Evolutionary conservation across 1,284 basidiomycete species (phyloP).

Genomic region (Leccinum variabile): DNA sequence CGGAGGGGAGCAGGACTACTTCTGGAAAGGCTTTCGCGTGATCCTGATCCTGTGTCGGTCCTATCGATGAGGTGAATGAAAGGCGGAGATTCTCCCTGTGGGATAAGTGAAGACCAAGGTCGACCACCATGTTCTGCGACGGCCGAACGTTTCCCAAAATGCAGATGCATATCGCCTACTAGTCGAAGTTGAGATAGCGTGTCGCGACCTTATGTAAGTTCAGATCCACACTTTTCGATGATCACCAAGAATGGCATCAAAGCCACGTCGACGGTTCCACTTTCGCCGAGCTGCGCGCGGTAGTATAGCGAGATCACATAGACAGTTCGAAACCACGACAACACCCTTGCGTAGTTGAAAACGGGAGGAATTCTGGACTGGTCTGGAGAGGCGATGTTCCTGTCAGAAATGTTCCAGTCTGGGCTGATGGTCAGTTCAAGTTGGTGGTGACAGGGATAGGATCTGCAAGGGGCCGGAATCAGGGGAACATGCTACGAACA

Average conservation of each 20-base stretch:
- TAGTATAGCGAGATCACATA: conserved; percentile 26
- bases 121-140: too few species aligned
- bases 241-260: not conserved
- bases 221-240: too few species aligned
- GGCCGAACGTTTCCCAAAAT: too few species aligned
- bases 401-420: conserved; percentile 1
- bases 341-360: conserved; percentile 34
- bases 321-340: conserved; percentile 28
- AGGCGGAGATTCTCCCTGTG: too few species aligned
- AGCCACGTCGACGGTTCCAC: conserved; percentile 4
- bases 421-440: conserved; percentile 24
- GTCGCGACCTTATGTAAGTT: too few species aligned
- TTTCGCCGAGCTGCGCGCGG: conserved; percentile 19
- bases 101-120: too few species aligned
- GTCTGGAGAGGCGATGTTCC: conserved; percentile 17
- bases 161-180: too few species aligned
- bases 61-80: too few species aligned
- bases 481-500: conserved; percentile 1
- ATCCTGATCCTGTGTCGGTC: too few species aligned
- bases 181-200: too few species aligned
- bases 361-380: conserved; percentile 30
- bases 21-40: too few species aligned
- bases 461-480: not conserved
- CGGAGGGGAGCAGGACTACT: too few species aligned
- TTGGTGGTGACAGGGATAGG: conserved; percentile 10